These are phyloP conservation scores for Parathielavia hyrcaniae DNA, from an alignment of 495 filamentous ascomycete genomes.

Conservation along the genomic window DNA sequence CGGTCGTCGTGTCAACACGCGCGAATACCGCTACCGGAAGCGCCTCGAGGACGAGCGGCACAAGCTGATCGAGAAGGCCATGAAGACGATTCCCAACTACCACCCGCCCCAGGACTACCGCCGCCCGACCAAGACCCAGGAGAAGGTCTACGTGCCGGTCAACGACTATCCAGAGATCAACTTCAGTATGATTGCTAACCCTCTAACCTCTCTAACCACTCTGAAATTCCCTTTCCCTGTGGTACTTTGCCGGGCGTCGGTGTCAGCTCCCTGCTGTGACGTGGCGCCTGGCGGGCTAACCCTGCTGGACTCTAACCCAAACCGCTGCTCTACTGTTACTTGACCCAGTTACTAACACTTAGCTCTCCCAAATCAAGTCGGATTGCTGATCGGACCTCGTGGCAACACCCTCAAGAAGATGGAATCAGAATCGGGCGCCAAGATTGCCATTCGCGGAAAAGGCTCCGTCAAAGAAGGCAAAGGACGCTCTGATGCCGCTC, in stretches of 20 bases:
- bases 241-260: conserved; percentile 34
- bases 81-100: conserved; percentile 98
- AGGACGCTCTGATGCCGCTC: conserved; percentile 94
- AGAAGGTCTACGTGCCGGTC: conserved; percentile 99
- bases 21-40: conserved; percentile 96
- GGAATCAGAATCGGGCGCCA: conserved; percentile 93
- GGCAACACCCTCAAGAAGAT: conserved; percentile 99
- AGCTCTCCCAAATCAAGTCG: conserved; percentile 88
- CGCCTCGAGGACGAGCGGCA: conserved; percentile 96
- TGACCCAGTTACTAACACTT: conserved; percentile 75
- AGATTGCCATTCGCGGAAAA: conserved; percentile 98
- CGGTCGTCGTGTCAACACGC: conserved; percentile 94
- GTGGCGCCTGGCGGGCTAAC: conserved; percentile 29
- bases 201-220: conserved; percentile 74
- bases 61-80: conserved; percentile 94
- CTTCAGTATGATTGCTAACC: conserved; percentile 99
- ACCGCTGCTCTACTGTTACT: conserved; percentile 32
- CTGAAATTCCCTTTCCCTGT: conserved; percentile 39
- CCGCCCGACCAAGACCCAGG: conserved; percentile 96
- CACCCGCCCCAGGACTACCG: conserved; percentile 96
- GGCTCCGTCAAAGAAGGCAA: conserved; percentile 99
- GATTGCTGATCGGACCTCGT: conserved; percentile 98
- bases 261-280: conserved; percentile 26
- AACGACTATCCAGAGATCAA: conserved; percentile 99
- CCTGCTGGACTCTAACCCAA: conserved; percentile 37